Percentiles rank a stretch among this genome's conserved stretches.
Evolutionary conservation across 306 rosid genomes (phyloP).

Genomic region (Prunus fruticosa): DNA sequence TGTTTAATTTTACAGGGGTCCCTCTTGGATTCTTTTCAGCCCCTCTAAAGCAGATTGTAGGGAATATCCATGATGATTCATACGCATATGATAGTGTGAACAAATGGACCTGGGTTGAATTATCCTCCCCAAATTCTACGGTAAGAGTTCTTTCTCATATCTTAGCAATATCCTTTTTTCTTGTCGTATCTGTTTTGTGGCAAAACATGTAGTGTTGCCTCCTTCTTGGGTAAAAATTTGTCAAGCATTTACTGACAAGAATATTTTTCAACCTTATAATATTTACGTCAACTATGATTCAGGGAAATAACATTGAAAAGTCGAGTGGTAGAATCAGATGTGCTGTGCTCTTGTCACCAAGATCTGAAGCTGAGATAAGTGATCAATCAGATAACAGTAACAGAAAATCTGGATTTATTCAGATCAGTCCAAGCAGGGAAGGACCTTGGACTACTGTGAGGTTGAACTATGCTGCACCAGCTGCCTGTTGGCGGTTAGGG

Average conservation of each 20-base stretch:
- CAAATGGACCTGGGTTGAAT: constrained; percentile 59
- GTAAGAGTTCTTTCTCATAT: constrained; percentile 33
- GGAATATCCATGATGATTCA: constrained; percentile 45
- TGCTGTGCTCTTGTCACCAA: constrained; percentile 57
- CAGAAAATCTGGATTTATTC: constrained; percentile 77
- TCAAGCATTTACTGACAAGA: no score
- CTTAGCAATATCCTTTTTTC: background rate
- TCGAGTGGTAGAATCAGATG: constrained; percentile 53
- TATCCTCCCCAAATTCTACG: constrained; percentile 44
- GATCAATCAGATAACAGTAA: constrained; percentile 31
- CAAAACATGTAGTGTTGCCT: background rate
- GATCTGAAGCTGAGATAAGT: constrained; percentile 46
- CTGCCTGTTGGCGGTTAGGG: constrained; percentile 99
- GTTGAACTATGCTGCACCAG: constrained; percentile 87
- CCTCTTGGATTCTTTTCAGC: constrained; percentile 80
- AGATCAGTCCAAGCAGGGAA: constrained; percentile 87
- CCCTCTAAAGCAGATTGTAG: constrained; percentile 64
- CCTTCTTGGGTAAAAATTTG: constrained; percentile 2
- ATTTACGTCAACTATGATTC: constrained; percentile 29
- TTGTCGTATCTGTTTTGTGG: background rate
- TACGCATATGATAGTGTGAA: constrained; percentile 30
- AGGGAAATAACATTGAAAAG: constrained; percentile 35
- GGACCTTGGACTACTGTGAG: constrained; percentile 99
- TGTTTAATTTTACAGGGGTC: constrained; percentile 49
- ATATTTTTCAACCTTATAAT: constrained; percentile 10